phyloP scores from a whole-genome alignment of 1,284 basidiomycete species.

The Cutaneotrichosporon daszewskae region DNA sequence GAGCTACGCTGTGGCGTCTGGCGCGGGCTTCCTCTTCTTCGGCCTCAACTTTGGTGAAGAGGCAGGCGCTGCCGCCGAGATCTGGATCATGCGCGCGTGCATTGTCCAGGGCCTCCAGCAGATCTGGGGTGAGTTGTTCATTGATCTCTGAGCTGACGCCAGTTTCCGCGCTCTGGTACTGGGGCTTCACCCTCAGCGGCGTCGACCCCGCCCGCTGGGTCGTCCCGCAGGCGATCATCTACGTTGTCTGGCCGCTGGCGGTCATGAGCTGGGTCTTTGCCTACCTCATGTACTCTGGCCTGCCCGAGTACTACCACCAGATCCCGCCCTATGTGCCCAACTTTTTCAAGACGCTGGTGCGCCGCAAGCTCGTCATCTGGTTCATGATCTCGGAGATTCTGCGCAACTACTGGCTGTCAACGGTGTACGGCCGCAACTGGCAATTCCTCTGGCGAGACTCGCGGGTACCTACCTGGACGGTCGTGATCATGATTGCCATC shows the following conservation, averaged over 20 bases:
- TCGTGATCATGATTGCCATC: conserved; percentile 65
- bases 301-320: conserved; percentile 59
- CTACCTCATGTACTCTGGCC: conserved; percentile 73
- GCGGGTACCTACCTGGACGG: conserved; percentile 70
- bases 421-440: conserved; percentile 81
- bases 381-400: conserved; percentile 83
- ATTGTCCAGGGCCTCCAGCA: conserved; percentile 88
- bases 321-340: conserved; percentile 87
- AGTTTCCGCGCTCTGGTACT: conserved; percentile 87
- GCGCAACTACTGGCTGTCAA: conserved; percentile 87
- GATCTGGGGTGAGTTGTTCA: too few species aligned
- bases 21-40: conserved; percentile 84
- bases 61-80: conserved; percentile 84
- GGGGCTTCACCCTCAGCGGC: conserved; percentile 72
- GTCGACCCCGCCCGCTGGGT: conserved; percentile 39
- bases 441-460: conserved; percentile 80
- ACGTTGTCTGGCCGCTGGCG: conserved; percentile 75
- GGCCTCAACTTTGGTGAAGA: conserved; percentile 94
- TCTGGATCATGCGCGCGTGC: conserved; percentile 83
- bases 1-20: conserved; percentile 77
- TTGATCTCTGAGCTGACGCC: too few species aligned
- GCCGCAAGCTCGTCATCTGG: conserved; percentile 84
- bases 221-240: conserved; percentile 52
- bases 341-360: conserved; percentile 78
- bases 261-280: conserved; percentile 67